Base-by-base conservation (phyloP, 345 rosid species). In the Turnera subulata region DNA sequence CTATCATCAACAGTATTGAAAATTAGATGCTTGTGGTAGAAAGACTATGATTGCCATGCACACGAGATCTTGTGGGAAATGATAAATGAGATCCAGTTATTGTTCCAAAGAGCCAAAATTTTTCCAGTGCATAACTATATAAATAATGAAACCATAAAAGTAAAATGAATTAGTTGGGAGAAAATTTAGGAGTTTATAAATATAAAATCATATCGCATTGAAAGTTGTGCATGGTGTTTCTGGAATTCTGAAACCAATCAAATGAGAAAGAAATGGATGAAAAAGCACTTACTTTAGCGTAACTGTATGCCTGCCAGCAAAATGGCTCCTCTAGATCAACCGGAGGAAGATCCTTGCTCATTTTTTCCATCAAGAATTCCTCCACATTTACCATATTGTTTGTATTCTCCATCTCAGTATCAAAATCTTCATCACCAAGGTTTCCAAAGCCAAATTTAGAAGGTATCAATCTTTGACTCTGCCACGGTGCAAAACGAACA, bases 301-400 rank as follows among this genome's bases (percentile, higher is more conserved):
- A 89, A 72, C 78, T 77, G 78, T 89, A 93, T 22, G 97, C 97
- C 57, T 82, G 89, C 96, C 99, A 93, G 69, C 89, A 86, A 67
- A 86, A 89, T 2, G 99, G 96, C 78, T 93, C 97, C 76, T 93
- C 96, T 56, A 86, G 80, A 61, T 86, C 97, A 66, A 66, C 88
- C 11, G 91, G 80, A 55, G 90, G 91, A 69, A 93, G 97, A 72
- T 79, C 80, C 73, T 80, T 83, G 73, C 62, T 84, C 84, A 89
- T 89, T 79, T 89, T 85, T 78, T 82, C 86, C 84, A 83, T 79
- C 65, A 89, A 71, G 55, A 71, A 76, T 44, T 89, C 99, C 74
- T 89, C 95, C 21, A 83, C 72, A 53, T 78, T 89, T 54, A 86
- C 81, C 79, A 85, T 74, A 69, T 75, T 89, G 70, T 72, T 82